These are phyloP conservation scores for Syzygium aromaticum DNA, from an alignment of 345 rosid species.

Conservation along the genomic window DNA sequence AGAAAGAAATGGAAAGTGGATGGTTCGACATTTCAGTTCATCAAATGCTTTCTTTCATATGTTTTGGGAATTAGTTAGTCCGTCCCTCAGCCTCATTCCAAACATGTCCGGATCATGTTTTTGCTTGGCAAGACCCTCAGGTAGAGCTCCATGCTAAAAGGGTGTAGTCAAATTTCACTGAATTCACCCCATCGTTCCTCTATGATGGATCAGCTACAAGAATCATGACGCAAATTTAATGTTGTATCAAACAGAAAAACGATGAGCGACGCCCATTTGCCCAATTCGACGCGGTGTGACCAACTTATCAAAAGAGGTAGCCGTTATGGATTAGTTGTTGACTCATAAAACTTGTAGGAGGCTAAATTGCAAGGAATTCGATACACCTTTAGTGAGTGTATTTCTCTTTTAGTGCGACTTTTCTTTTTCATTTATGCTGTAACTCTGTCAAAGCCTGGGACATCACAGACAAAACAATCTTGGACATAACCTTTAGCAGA, in stretches of 20 bases:
- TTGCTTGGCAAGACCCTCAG: neutral
- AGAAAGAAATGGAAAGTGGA: neutral
- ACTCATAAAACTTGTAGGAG: neutral
- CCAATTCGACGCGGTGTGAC: neutral
- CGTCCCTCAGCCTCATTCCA: neutral
- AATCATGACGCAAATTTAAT: neutral
- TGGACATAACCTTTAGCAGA: neutral
- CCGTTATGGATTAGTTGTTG: neutral
- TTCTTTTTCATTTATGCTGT: neutral
- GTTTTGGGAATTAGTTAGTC: neutral
- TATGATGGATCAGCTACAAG: neutral
- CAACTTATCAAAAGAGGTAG: neutral
- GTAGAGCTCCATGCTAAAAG: neutral
- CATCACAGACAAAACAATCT: neutral
- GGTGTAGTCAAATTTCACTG: neutral
- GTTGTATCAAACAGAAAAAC: neutral
- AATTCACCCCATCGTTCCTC: neutral
- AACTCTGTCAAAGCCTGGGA: neutral
- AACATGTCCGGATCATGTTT: neutral
- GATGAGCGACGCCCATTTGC: neutral
- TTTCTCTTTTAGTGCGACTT: neutral
- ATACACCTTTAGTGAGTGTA: neutral
- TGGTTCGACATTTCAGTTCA: neutral
- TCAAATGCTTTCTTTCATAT: neutral
- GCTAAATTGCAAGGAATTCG: neutral